Conservation (phyloP, 176 grass and related monocot species). For the Oryza brachyantha region DNA sequence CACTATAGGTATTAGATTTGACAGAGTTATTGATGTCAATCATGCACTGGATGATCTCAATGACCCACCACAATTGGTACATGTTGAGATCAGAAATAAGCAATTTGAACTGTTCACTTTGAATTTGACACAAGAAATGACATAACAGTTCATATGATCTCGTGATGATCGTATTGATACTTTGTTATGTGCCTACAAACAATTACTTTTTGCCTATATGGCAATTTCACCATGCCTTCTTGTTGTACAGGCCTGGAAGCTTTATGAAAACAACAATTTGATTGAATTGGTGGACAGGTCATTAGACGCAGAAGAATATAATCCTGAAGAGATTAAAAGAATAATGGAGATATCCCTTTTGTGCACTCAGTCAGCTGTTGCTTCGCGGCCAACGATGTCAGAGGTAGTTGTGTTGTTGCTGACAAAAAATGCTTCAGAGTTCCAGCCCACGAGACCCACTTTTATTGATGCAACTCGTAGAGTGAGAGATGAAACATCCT, state of each 20-base stretch:
- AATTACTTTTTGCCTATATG: background rate
- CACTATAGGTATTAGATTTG: background rate
- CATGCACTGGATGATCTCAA: slow-evolving; percentile 6
- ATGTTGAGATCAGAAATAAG: background rate
- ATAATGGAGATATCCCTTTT: slow-evolving; percentile 68
- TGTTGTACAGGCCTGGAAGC: slow-evolving; percentile 59
- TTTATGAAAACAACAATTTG: slow-evolving; percentile 59
- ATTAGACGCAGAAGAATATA: slow-evolving; percentile 58
- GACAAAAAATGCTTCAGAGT: slow-evolving; percentile 35
- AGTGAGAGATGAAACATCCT: slow-evolving; percentile 46
- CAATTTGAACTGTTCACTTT: slow-evolving; percentile 15
- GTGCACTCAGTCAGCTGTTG: slow-evolving; percentile 70
- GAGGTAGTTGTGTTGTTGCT: slow-evolving; percentile 63
- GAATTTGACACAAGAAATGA: background rate
- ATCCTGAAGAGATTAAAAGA: slow-evolving; percentile 50
- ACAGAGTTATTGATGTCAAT: background rate
- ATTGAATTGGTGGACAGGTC: slow-evolving; percentile 54
- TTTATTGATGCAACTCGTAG: slow-evolving; percentile 68
- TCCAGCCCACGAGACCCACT: slow-evolving; percentile 59
- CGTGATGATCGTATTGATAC: slow-evolving; percentile 14
- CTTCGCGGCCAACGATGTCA: slow-evolving; percentile 76
- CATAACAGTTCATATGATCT: background rate
- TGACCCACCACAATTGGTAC: slow-evolving; percentile 10
- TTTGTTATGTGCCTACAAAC: background rate
- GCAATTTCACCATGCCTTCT: slow-evolving; percentile 5